phyloP scores from a whole-genome alignment of 2,329 filamentous ascomycete species.

The Mollisiaceae sp. region DNA sequence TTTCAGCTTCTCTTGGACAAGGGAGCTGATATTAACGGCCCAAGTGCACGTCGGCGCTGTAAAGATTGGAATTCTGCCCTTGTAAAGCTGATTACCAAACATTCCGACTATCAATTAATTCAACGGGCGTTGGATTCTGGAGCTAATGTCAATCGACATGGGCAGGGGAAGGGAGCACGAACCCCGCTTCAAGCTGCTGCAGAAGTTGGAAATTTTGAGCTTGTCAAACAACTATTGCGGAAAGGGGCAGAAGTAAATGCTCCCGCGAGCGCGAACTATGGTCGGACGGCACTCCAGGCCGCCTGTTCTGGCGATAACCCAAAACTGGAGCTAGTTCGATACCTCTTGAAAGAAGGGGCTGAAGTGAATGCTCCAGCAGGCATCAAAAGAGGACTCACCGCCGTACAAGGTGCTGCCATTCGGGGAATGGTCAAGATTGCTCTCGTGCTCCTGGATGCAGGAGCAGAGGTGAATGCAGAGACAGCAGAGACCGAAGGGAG shows the following conservation, averaged over 20 bases:
- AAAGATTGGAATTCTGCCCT: constrained; percentile 11
- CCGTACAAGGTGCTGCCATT: constrained; percentile 34
- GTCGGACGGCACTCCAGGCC: constrained; percentile 6
- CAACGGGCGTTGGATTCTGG: constrained; percentile 11
- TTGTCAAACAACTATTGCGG: constrained; percentile 16
- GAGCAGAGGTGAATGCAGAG: constrained; percentile 30
- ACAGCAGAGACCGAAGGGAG: constrained; percentile 22
- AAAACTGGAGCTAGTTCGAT: not conserved
- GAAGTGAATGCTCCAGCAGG: constrained; percentile 36
- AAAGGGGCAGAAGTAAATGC: constrained; percentile 19
- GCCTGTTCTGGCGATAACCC: constrained; percentile 4
- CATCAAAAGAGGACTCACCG: constrained; percentile 31
- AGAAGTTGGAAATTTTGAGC: constrained; percentile 5
- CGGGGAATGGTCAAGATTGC: constrained; percentile 33
- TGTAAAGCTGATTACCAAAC: not conserved
- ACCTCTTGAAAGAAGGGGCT: not conserved
- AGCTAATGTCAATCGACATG: constrained; percentile 9
- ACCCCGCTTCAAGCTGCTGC: constrained; percentile 13
- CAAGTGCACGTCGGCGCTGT: constrained; percentile 1
- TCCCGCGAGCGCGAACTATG: not conserved
- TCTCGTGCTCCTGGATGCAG: constrained; percentile 32
- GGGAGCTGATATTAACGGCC: constrained; percentile 16
- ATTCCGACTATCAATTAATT: constrained; percentile 14
- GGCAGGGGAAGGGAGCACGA: constrained; percentile 6
- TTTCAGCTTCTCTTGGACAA: constrained; percentile 13